A percentile compares a stretch with the other conserved stretches of the same genome.
phyloP scores from a whole-genome alignment of 352 stramenopile species.

The Pilasporangium apinafurcum region DNA sequence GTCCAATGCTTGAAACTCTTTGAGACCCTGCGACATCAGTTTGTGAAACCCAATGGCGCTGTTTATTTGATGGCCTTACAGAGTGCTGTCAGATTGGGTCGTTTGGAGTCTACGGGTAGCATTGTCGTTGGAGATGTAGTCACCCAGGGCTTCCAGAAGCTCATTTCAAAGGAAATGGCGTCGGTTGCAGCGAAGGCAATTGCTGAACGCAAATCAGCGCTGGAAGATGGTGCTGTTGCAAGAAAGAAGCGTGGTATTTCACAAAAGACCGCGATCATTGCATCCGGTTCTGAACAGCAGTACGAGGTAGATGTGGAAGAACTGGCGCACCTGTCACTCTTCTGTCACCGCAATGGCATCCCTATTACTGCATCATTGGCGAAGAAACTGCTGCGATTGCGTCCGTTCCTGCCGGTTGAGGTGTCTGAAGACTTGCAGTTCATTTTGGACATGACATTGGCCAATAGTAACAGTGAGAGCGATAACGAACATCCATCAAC shows the following conservation, averaged over 20 bases:
- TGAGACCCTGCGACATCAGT: constrained; percentile 61
- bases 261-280: background rate
- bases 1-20: constrained; percentile 63
- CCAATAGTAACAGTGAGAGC: constrained; percentile 2
- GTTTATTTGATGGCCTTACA: constrained; percentile 69
- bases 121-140: constrained; percentile 44
- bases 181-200: constrained; percentile 16
- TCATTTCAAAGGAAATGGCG: constrained; percentile 15
- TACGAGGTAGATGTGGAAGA: constrained; percentile 28
- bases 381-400: constrained; percentile 32
- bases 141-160: constrained; percentile 37
- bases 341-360: constrained; percentile 50
- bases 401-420: constrained; percentile 23
- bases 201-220: constrained; percentile 9
- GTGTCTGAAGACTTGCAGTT: constrained; percentile 40
- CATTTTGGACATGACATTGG: constrained; percentile 13
- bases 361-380: constrained; percentile 27
- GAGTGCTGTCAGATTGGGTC: constrained; percentile 43
- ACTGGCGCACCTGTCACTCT: constrained; percentile 40
- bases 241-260: constrained; percentile 16
- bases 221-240: constrained; percentile 1
- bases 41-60: constrained; percentile 69
- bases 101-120: constrained; percentile 38
- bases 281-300: constrained; percentile 1
- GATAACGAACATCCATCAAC: background rate